phyloP scores from a whole-genome alignment of 257 asterid species.

The Jaltomata sinuosa region DNA sequence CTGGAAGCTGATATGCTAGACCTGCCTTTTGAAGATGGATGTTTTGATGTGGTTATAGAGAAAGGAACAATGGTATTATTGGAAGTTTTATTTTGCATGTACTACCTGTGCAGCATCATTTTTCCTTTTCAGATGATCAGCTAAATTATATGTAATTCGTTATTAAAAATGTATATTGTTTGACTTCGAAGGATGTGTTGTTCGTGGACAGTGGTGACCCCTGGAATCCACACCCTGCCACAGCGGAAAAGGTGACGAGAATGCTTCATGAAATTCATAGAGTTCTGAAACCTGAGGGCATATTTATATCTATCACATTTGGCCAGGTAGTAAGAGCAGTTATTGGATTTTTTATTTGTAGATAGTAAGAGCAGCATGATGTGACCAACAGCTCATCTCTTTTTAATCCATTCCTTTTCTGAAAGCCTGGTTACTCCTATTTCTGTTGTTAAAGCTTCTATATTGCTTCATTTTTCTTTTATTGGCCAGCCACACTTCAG shows the following conservation, averaged over 20 bases:
- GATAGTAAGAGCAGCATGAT: neutral
- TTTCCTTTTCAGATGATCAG: neutral
- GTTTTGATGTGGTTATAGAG: slow-evolving; percentile 89
- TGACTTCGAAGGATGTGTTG: slow-evolving; percentile 70
- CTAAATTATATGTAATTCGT: neutral
- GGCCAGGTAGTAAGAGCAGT: slow-evolving; percentile 58
- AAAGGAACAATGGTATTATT: slow-evolving; percentile 91
- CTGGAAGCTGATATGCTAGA: slow-evolving; percentile 96
- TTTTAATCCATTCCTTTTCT: neutral
- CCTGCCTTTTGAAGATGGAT: slow-evolving; percentile 71
- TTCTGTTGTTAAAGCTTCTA: neutral
- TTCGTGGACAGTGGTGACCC: slow-evolving; percentile 98
- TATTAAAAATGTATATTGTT: neutral
- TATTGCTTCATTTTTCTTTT: neutral
- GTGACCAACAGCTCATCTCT: neutral
- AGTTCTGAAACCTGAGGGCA: slow-evolving; percentile 72
- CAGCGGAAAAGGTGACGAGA: slow-evolving; percentile 59
- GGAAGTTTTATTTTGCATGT: neutral
- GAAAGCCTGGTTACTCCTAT: neutral
- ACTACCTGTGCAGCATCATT: neutral
- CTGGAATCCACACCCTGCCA: slow-evolving; percentile 78
- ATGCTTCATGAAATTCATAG: slow-evolving; percentile 85
- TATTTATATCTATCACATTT: slow-evolving; percentile 79
- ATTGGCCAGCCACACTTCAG: slow-evolving; percentile 80
- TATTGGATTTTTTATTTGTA: neutral